phyloP scores from a whole-genome alignment of 805 yeast species.

The Candida loeiensis region DNA sequence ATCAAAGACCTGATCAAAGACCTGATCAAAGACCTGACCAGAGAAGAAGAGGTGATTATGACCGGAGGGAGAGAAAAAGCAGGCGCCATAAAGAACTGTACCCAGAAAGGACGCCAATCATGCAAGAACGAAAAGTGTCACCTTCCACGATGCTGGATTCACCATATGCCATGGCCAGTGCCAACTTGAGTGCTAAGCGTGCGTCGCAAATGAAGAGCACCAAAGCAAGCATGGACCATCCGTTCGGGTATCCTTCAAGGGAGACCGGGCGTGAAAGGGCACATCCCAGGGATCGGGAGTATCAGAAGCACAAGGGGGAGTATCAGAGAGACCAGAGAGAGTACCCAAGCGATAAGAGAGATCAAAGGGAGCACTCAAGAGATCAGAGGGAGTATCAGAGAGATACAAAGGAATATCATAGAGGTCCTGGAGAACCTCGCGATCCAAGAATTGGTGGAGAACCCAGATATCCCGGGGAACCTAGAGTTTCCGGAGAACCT shows the following conservation, averaged over 20 bases:
- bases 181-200: conserved; percentile 1
- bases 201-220: conserved; percentile 4
- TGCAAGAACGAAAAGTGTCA: neutral
- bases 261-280: conserved; percentile 4
- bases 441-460: no score
- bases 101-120: neutral
- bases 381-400: neutral
- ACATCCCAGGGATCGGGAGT: neutral
- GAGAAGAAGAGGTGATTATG: no score
- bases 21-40: no score
- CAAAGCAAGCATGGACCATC: conserved; percentile 1
- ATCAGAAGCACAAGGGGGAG: neutral
- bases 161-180: conserved; percentile 3
- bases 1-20: no score
- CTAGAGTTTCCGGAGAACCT: neutral
- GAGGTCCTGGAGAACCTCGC: neutral
- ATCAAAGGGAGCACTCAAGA: neutral
- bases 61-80: no score
- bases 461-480: no score
- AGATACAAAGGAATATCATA: neutral
- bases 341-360: neutral
- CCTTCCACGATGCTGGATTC: conserved; percentile 2
- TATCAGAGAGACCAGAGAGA: neutral
- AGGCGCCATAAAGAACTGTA: neutral
- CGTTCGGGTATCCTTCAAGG: neutral